Conservation (phyloP, 2,329 filamentous ascomycete species). For the Rhinocladiella mackenziei region DNA sequence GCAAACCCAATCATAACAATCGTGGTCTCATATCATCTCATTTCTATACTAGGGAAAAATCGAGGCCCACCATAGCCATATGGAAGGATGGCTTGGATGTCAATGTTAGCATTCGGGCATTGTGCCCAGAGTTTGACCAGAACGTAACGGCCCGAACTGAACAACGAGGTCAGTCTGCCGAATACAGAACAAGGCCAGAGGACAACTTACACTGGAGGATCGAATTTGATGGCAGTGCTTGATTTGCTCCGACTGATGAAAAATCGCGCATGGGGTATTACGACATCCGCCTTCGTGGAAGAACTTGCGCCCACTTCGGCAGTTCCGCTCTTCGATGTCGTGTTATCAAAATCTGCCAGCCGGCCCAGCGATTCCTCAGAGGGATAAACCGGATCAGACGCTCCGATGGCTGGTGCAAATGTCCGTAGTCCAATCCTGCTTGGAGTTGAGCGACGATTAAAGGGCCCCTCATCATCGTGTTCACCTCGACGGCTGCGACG, state of each 20-base stretch:
- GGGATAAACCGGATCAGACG: neutral
- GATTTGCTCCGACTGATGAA: constrained; percentile 72
- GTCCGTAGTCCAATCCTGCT: constrained; percentile 1
- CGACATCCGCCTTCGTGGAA: constrained; percentile 44
- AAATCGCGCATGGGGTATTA: constrained; percentile 51
- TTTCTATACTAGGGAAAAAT: constrained; percentile 69
- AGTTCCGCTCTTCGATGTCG: constrained; percentile 20
- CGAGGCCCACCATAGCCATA: constrained; percentile 59
- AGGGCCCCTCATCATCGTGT: constrained; percentile 5
- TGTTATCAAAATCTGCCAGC: neutral
- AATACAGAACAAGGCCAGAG: neutral
- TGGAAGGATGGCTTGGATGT: constrained; percentile 80
- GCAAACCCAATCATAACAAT: no score
- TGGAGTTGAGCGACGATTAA: constrained; percentile 6
- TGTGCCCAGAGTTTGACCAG: constrained; percentile 88
- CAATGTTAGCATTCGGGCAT: constrained; percentile 71
- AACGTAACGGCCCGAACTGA: constrained; percentile 66
- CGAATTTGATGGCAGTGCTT: constrained; percentile 81
- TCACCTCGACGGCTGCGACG: constrained; percentile 5
- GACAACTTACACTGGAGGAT: constrained; percentile 62
- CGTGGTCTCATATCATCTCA: constrained; percentile 51
- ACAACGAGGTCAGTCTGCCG: constrained; percentile 1
- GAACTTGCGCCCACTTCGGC: constrained; percentile 33
- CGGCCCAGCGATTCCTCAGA: constrained; percentile 3
- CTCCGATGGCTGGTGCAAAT: neutral